These are phyloP conservation scores for Rubroboletus satanas DNA, from an alignment of 768 basidiomycete genomes.

Conservation along the genomic window DNA sequence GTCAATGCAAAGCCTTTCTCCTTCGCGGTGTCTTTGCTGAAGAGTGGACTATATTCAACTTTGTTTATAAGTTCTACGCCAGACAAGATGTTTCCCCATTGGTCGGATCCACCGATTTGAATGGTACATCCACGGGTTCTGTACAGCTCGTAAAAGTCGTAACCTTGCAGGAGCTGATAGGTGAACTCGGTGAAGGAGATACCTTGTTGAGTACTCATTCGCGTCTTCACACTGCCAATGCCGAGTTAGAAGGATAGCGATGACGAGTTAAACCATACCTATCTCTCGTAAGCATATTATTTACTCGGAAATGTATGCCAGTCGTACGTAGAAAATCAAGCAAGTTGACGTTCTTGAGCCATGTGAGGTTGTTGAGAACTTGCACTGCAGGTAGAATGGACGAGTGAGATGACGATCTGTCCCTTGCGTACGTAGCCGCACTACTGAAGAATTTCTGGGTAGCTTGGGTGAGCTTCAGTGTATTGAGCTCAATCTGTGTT, in stretches of 20 bases:
- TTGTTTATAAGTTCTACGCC: constrained; percentile 87
- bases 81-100: constrained; percentile 97
- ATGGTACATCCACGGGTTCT: constrained; percentile 65
- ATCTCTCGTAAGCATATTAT: constrained; percentile 86
- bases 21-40: constrained; percentile 9
- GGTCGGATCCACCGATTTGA: constrained; percentile 95
- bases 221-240: constrained; percentile 66
- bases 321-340: constrained; percentile 81
- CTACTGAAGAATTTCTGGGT: constrained; percentile 70
- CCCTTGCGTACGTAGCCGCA: constrained; percentile 57
- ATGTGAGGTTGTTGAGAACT: constrained; percentile 67
- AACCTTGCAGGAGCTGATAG: constrained; percentile 95
- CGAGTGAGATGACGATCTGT: constrained; percentile 23
- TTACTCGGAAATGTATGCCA: constrained; percentile 78
- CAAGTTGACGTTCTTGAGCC: constrained; percentile 71
- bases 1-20: constrained; percentile 75
- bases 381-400: constrained; percentile 27
- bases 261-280: constrained; percentile 48
- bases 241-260: constrained; percentile 6
- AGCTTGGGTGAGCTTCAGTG: constrained; percentile 54
- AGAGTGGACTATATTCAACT: constrained; percentile 20
- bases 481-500: constrained; percentile 62
- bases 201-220: constrained; percentile 75
- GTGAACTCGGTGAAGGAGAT: constrained; percentile 99
- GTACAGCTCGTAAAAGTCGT: constrained; percentile 84